Percentiles rank a stretch among this genome's conserved stretches.
phyloP scores from a whole-genome alignment of 2,329 filamentous ascomycete genomes.

The Venturia oleaginea region DNA sequence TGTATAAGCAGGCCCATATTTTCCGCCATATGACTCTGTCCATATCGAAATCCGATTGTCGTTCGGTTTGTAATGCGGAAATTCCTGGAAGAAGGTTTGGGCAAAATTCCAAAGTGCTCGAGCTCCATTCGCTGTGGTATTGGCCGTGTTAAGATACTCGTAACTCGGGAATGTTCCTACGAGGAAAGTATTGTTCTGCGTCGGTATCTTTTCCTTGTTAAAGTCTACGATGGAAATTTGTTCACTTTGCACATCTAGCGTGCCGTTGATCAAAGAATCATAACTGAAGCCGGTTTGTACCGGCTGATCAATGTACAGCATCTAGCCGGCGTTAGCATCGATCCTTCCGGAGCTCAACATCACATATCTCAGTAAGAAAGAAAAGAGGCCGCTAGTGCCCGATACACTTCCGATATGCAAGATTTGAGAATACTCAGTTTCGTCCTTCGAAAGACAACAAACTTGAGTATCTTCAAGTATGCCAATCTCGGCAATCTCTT shows the following conservation, averaged over 20 bases:
- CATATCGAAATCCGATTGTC: constrained; percentile 21
- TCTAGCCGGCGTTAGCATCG: not conserved
- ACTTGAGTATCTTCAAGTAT: too few species aligned
- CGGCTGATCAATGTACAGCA: constrained; percentile 50
- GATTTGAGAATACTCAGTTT: too few species aligned
- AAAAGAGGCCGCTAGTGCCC: too few species aligned
- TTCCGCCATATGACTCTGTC: constrained; percentile 46
- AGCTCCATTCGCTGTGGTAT: constrained; percentile 45
- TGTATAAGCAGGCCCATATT: constrained; percentile 49
- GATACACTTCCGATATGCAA: too few species aligned
- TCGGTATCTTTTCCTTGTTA: constrained; percentile 22
- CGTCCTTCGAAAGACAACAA: too few species aligned
- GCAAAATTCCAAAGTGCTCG: constrained; percentile 50
- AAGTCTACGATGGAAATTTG: constrained; percentile 2
- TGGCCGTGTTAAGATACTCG: constrained; percentile 35
- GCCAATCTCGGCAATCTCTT: too few species aligned
- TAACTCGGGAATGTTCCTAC: constrained; percentile 44
- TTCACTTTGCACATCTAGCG: constrained; percentile 16
- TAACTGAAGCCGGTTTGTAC: constrained; percentile 49
- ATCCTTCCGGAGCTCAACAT: not conserved
- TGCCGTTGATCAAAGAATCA: constrained; percentile 30
- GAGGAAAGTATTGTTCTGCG: constrained; percentile 44
- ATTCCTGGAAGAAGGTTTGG: constrained; percentile 49
- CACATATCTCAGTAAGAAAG: too few species aligned
- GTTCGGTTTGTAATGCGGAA: constrained; percentile 19